Conservation (phyloP, 371 early-diverging fungal genomes). For the Gilbertella persicaria region DNA sequence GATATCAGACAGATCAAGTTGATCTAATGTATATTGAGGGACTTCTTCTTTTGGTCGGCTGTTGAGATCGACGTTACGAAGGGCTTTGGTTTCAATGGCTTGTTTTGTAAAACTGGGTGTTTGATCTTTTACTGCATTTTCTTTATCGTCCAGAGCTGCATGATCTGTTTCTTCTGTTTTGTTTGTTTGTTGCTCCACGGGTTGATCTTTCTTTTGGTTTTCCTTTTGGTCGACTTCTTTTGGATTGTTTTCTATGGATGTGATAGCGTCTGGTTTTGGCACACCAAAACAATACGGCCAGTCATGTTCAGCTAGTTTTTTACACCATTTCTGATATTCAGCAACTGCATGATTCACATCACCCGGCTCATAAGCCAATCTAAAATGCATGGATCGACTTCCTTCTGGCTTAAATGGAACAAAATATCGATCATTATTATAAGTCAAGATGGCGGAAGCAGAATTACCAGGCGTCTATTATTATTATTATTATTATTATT, state of each 20-base stretch:
- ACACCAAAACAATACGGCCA: conserved; percentile 80
- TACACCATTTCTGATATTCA: conserved; percentile 76
- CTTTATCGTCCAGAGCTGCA: too few relatives aligned
- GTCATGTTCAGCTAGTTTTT: conserved; percentile 61
- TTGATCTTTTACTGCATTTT: too few relatives aligned
- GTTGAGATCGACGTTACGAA: background rate
- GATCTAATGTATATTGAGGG: conserved; percentile 9
- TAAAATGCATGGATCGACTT: conserved; percentile 67
- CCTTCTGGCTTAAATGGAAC: conserved; percentile 67
- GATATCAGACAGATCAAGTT: conserved; percentile 24
- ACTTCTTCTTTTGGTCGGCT: background rate
- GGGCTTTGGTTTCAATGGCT: too few relatives aligned
- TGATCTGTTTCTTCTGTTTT: too few relatives aligned
- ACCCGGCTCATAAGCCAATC: conserved; percentile 73
- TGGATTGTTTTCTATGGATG: too few relatives aligned
- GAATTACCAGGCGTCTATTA: conserved; percentile 85
- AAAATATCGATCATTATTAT: conserved; percentile 80
- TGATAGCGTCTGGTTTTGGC: too few relatives aligned
- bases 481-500: too few relatives aligned
- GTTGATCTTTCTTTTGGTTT: too few relatives aligned
- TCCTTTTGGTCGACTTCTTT: too few relatives aligned
- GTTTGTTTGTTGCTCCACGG: too few relatives aligned
- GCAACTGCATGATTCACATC: conserved; percentile 68
- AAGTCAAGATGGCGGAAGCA: conserved; percentile 76
- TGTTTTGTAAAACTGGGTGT: too few relatives aligned